Conservation (phyloP, 75 land plant genomes). For the Isoetes taiwanensis region DNA sequence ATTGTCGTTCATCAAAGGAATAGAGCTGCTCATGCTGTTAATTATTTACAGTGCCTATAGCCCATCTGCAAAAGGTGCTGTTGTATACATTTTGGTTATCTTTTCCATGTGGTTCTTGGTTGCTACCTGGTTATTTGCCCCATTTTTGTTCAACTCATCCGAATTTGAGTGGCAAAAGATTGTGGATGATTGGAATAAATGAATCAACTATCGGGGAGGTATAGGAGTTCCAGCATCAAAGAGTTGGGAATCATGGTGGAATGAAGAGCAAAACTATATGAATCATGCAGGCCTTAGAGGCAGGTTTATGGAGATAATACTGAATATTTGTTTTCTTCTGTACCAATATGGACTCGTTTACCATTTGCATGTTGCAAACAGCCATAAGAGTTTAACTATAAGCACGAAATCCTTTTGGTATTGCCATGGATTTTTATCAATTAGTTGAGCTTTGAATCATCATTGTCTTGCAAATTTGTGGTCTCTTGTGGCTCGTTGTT, state of each 20-base stretch:
- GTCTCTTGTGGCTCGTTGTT: constrained; percentile 78
- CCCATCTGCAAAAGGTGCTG: constrained; percentile 9
- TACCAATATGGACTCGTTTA: constrained; percentile 96
- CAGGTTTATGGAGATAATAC: constrained; percentile 41
- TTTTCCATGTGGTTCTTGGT: constrained; percentile 8
- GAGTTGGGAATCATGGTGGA: constrained; percentile 99
- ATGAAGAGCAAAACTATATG: constrained; percentile 86
- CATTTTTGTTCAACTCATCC: constrained; percentile 3
- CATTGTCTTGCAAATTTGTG: constrained; percentile 65
- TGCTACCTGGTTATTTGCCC: constrained; percentile 4
- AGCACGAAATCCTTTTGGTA: background rate
- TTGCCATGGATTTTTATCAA: background rate
- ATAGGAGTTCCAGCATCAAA: constrained; percentile 77
- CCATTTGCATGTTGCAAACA: constrained; percentile 61
- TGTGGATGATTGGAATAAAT: constrained; percentile 7
- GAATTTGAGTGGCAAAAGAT: constrained; percentile 5
- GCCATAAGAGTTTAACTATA: constrained; percentile 43
- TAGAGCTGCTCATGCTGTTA: constrained; percentile 74
- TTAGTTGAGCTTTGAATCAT: no score
- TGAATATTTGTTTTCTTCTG: constrained; percentile 63
- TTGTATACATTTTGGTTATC: background rate
- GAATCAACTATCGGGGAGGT: constrained; percentile 38
- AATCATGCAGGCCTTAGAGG: constrained; percentile 51
- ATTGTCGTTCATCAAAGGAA: constrained; percentile 58
- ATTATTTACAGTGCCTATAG: constrained; percentile 65